Evolutionary conservation across 306 rosid species (phyloP), one percentile per base, ranked within the genome.

Genomic region (Sindora glabra): DNA sequence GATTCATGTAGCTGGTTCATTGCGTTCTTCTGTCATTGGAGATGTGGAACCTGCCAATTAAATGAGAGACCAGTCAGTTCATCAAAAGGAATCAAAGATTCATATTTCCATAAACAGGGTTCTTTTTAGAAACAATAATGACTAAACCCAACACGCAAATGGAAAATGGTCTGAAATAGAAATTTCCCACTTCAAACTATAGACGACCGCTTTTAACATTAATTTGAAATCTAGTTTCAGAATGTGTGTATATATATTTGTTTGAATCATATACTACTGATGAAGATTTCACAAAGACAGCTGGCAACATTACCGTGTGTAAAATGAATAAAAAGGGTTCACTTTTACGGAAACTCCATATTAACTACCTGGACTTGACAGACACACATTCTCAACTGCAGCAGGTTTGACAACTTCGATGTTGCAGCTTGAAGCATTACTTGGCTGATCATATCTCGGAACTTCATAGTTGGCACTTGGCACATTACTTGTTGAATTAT

Each of bases 281-380:
- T 36, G 24, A n/a, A n/a, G n/a, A n/a, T n/a, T n/a, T n/a, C n/a
- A n/a, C n/a, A n/a, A n/a, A n/a, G n/a, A n/a, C n/a, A 34, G 60
- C 22, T 6, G 16, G 61, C 50, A 50, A 48, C 26, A 57, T 38
- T 40, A 32, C 5, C 47, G 42, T 25, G 21, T 19, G 26, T 2
- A 33, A 17, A 16, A 6, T n/a, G n/a, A n/a, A n/a, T n/a, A n/a
- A n/a, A n/a, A n/a, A n/a, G n/a, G n/a, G n/a, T n/a, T n/a, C n/a
- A n/a, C n/a, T n/a, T n/a, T n/a, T n/a, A n/a, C n/a, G n/a, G n/a
- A n/a, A n/a, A n/a, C n/a, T n/a, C n/a, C n/a, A n/a, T n/a, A n/a
- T n/a, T 45, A 22, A 32, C 51, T 85, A 91, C 97, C 96, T 79
- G 65, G 87, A 81, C 66, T 79, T 54, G 83, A 59, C 40, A 69